Percentiles rank a stretch among this genome's conserved stretches.
phyloP scores from a whole-genome alignment of 2,329 filamentous ascomycete species.

The Monilinia fructicola region DNA sequence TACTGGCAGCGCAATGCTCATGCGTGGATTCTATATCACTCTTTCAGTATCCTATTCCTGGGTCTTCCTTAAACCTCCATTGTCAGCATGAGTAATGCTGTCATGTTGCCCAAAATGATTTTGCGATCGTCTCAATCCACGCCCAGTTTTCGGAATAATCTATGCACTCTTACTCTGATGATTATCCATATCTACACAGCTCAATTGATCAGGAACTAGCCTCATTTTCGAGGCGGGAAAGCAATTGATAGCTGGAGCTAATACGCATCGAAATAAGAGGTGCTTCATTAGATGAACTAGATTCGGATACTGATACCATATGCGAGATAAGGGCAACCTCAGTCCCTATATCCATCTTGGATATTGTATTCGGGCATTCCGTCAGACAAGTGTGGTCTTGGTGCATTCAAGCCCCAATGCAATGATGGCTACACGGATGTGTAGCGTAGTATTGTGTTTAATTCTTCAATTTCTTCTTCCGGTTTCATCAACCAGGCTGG shows the following conservation, averaged over 20 bases:
- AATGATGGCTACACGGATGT: background rate
- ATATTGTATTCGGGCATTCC: no score
- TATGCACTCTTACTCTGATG: no score
- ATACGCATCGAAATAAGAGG: background rate
- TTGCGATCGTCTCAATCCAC: no score
- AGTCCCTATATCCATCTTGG: background rate
- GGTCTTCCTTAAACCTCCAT: no score
- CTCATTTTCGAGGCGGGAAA: no score
- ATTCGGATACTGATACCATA: background rate
- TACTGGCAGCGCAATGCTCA: no score
- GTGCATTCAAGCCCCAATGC: background rate
- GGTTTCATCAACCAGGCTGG: background rate
- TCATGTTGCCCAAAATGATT: no score
- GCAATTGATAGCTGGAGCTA: background rate
- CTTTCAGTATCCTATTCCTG: no score
- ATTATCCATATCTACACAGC: no score
- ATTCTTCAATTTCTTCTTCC: background rate
- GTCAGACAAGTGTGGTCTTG: background rate
- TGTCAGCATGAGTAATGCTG: background rate
- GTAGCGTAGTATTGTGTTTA: background rate
- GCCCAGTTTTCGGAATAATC: no score
- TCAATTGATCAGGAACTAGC: no score
- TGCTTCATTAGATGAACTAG: background rate
- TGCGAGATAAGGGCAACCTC: background rate
- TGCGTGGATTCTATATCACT: no score